Base-by-base conservation (phyloP, 495 filamentous ascomycete species). In the Penicillium antarcticum region DNA sequence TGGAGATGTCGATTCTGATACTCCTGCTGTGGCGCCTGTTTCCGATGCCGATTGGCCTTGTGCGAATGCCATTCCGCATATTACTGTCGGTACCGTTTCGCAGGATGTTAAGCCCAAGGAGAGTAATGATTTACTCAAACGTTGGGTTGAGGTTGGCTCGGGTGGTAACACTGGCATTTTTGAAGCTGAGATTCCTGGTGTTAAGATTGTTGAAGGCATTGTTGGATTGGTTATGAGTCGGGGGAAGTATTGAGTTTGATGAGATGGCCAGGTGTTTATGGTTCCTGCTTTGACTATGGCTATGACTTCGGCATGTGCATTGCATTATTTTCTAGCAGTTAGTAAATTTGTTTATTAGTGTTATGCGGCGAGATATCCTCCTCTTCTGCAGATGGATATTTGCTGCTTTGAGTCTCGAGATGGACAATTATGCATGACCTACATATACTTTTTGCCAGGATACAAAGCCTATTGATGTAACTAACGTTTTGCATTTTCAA, bases 61-160 rank as follows among this genome's bases (percentile, higher is more conserved):
- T 41, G 77, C 81, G 11, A 98, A 98, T 63, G 62, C 71, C 23
- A 76, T 92, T n/a, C 81, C 89, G 13, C 94, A 98, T 67, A 77
- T 97, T 41, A 97, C 94, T 2, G 77, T 97, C 14, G 94, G 94
- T 2, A 98, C 94, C 1, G 80, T 81, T 18, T 70, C 78, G 48
- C 69, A 74, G 47, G 58, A 72, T 6, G 81, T 98, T 55, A 96
- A 96, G 71, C 94, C 94, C 2, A 89, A 87, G 73, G 92, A 98
- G 74, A 92, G 91, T 59, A 97, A 97, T 59, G 85, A 89, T 51
- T 62, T 98, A 61, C 68, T 98, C 45, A 67, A 73, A 52, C 68
- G 76, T 37, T 97, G 90, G 91, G 48, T 82, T 53, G 58, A 77
- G 56, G 58, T 66, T 16, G 83, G 80, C 0, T 78, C 69, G 21